phyloP scores from a whole-genome alignment of 2,329 filamentous ascomycete species.

The Cladosporium sp. region DNA sequence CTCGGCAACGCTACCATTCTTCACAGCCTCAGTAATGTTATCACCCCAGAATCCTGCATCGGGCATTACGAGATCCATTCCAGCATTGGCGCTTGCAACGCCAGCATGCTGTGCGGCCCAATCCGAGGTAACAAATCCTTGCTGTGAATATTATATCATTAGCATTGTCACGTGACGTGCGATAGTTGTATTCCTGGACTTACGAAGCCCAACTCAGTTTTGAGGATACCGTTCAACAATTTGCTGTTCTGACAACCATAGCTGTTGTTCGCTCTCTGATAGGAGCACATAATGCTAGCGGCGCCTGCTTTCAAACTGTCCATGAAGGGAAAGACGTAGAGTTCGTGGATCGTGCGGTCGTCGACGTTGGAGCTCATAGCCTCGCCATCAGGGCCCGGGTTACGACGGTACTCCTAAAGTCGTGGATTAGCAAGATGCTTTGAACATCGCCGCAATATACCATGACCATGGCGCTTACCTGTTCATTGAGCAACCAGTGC shows the following conservation, averaged over 20 bases:
- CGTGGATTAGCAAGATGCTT: neutral
- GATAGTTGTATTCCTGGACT: neutral
- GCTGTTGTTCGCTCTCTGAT: constrained; percentile 62
- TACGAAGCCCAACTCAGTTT: constrained; percentile 68
- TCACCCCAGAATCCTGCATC: constrained; percentile 35
- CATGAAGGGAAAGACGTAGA: constrained; percentile 31
- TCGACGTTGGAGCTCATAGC: constrained; percentile 35
- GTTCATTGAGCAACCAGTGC: constrained; percentile 19
- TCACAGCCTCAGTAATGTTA: constrained; percentile 57
- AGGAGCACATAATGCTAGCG: constrained; percentile 34
- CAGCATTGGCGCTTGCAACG: constrained; percentile 60
- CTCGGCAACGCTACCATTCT: constrained; percentile 53
- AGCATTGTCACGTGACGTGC: neutral
- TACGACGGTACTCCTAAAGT: constrained; percentile 1
- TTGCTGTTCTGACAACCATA: constrained; percentile 64
- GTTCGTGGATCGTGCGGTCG: constrained; percentile 32
- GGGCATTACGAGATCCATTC: constrained; percentile 69
- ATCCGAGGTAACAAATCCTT: constrained; percentile 67
- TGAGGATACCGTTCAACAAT: constrained; percentile 67
- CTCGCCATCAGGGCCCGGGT: constrained; percentile 18
- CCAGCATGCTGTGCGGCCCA: constrained; percentile 65
- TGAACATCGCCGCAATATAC: neutral
- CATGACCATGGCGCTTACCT: neutral
- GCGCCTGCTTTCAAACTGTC: constrained; percentile 27
- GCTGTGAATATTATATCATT: constrained; percentile 33